These are phyloP conservation scores for Pyrus pyrifolia DNA, from an alignment of 306 rosid species.

Conservation along the genomic window DNA sequence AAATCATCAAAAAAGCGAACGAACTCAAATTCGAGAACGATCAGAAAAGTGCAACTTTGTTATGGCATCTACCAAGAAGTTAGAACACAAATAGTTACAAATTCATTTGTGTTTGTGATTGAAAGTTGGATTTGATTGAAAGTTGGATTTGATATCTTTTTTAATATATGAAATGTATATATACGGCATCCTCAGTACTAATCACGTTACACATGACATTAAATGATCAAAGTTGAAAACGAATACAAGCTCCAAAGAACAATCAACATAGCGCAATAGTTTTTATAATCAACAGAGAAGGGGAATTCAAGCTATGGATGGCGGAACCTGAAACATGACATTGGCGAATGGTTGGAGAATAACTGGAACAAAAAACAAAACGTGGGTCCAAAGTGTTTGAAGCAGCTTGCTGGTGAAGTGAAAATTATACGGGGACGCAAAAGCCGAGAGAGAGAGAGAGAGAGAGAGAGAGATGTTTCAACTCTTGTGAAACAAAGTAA, in stretches of 20 bases:
- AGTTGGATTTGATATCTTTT: neutral
- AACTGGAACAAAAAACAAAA: neutral
- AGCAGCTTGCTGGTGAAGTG: neutral
- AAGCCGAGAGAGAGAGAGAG: slow-evolving; percentile 14
- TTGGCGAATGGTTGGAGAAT: neutral
- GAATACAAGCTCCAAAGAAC: neutral
- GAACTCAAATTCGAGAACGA: neutral
- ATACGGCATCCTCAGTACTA: too few species aligned
- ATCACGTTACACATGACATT: neutral
- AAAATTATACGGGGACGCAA: slow-evolving; percentile 6
- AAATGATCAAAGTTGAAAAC: neutral
- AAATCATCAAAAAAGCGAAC: neutral
- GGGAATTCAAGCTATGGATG: neutral
- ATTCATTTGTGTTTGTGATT: neutral
- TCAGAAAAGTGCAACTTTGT: neutral
- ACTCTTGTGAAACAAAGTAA: slow-evolving; percentile 19
- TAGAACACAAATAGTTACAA: neutral
- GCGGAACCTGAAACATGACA: neutral
- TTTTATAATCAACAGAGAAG: neutral
- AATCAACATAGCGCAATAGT: neutral
- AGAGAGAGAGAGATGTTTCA: slow-evolving; percentile 16
- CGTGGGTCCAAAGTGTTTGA: neutral
- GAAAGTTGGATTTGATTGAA: neutral
- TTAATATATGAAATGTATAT: too few species aligned
- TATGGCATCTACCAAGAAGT: neutral